phyloP scores from a whole-genome alignment of 805 yeast species.

The Danielia oregonensis region DNA sequence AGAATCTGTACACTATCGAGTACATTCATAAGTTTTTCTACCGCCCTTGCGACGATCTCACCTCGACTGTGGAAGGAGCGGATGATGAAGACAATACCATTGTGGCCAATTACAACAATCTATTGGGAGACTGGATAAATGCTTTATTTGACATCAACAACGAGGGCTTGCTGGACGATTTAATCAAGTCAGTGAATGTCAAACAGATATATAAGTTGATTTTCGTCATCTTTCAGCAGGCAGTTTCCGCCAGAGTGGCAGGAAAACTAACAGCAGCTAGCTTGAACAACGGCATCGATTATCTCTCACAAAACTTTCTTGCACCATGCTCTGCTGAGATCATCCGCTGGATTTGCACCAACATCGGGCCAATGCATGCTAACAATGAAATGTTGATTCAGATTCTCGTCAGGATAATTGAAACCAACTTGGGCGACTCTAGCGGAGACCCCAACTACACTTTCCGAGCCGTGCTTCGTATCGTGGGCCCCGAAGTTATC shows the following conservation, averaged over 20 bases:
- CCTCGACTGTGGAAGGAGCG: constrained; percentile 13
- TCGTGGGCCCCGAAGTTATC: constrained; percentile 9
- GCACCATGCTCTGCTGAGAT: constrained; percentile 46
- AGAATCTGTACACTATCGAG: constrained; percentile 29
- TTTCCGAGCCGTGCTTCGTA: constrained; percentile 12
- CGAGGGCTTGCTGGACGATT: constrained; percentile 80
- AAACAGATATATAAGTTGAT: constrained; percentile 66
- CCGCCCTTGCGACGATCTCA: constrained; percentile 29
- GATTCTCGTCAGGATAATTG: constrained; percentile 11
- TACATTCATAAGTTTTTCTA: constrained; percentile 32
- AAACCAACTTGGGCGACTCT: constrained; percentile 9
- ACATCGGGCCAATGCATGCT: constrained; percentile 13
- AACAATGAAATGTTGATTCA: constrained; percentile 10
- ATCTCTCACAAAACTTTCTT: constrained; percentile 77
- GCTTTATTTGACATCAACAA: constrained; percentile 66
- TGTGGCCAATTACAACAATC: constrained; percentile 29
- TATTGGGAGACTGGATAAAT: constrained; percentile 65
- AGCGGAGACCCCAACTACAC: constrained; percentile 7
- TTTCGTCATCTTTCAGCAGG: constrained; percentile 72
- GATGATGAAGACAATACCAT: constrained; percentile 29
- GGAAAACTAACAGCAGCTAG: constrained; percentile 56
- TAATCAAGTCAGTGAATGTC: constrained; percentile 62
- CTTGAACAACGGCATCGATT: constrained; percentile 77
- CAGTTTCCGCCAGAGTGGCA: constrained; percentile 55
- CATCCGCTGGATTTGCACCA: constrained; percentile 26